Evolutionary conservation across 495 filamentous ascomycete species (phyloP).

Genomic region (Penicillium waksmanii): DNA sequence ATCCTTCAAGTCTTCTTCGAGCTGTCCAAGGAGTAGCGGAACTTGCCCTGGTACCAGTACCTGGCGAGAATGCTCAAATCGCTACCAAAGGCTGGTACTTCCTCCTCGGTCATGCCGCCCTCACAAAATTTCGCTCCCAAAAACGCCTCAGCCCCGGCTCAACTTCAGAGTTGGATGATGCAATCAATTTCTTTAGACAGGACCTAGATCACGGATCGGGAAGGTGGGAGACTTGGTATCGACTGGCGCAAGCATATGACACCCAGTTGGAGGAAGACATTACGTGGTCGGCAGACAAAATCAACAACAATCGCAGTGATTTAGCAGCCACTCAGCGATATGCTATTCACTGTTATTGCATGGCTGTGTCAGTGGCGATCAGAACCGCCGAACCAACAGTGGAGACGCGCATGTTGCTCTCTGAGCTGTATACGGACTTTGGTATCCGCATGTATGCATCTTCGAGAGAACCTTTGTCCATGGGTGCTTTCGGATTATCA

Average conservation of each 20-base stretch:
- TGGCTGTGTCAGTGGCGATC: constrained; percentile 78
- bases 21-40: constrained; percentile 76
- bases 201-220: constrained; percentile 85
- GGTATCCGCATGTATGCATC: constrained; percentile 88
- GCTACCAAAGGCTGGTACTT: constrained; percentile 93
- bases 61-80: constrained; percentile 57
- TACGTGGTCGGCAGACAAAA: constrained; percentile 93
- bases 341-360: constrained; percentile 90
- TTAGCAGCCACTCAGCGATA: constrained; percentile 75
- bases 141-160: constrained; percentile 77
- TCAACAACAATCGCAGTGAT: constrained; percentile 81
- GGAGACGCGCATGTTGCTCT: constrained; percentile 67
- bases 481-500: constrained; percentile 76
- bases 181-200: constrained; percentile 76
- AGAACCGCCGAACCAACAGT: constrained; percentile 62
- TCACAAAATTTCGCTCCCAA: constrained; percentile 85
- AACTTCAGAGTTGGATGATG: constrained; percentile 85
- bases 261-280: constrained; percentile 88
- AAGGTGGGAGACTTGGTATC: constrained; percentile 96
- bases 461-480: constrained; percentile 87
- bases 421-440: constrained; percentile 88
- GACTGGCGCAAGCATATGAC: constrained; percentile 90
- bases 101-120: constrained; percentile 80
- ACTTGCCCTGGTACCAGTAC: constrained; percentile 55
- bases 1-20: constrained; percentile 78